These are phyloP conservation scores for Suzukiozyma palmioleophila DNA, from an alignment of 1,139 yeast species.

Conservation along the genomic window DNA sequence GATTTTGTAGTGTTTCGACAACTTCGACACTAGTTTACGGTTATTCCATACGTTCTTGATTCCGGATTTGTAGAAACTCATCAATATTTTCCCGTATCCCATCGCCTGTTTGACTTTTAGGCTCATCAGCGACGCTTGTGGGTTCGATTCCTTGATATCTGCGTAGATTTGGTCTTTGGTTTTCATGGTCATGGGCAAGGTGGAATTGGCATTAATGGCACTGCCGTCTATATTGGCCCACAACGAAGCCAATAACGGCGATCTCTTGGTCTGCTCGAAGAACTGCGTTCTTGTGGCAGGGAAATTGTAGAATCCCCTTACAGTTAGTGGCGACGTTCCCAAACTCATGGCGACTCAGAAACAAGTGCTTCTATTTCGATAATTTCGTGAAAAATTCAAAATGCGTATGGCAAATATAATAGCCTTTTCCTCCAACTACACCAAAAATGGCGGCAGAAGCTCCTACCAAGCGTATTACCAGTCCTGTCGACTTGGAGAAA, in stretches of 20 bases:
- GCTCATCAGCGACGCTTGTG: constrained; percentile 13
- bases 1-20: constrained; percentile 21
- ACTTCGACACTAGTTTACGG: constrained; percentile 20
- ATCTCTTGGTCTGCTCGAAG: constrained; percentile 10
- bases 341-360: constrained; percentile 3
- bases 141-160: constrained; percentile 21
- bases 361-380: neutral
- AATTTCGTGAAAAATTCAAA: neutral
- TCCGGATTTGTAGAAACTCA: constrained; percentile 50
- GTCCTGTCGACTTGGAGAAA: constrained; percentile 54
- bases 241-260: constrained; percentile 14
- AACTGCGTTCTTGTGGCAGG: constrained; percentile 15
- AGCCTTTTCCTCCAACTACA: neutral
- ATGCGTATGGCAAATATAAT: neutral
- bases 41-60: constrained; percentile 47
- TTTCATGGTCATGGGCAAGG: constrained; percentile 36
- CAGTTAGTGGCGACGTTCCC: constrained; percentile 3
- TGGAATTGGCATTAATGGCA: constrained; percentile 28
- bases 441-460: constrained; percentile 8
- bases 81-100: constrained; percentile 36
- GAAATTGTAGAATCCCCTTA: constrained; percentile 10
- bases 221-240: constrained; percentile 10
- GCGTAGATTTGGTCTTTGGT: constrained; percentile 26
- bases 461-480: constrained; percentile 55
- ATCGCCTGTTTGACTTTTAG: constrained; percentile 32